Base-by-base conservation (phyloP, 176 grass and related monocot genomes). In the Oryza brachyantha region DNA sequence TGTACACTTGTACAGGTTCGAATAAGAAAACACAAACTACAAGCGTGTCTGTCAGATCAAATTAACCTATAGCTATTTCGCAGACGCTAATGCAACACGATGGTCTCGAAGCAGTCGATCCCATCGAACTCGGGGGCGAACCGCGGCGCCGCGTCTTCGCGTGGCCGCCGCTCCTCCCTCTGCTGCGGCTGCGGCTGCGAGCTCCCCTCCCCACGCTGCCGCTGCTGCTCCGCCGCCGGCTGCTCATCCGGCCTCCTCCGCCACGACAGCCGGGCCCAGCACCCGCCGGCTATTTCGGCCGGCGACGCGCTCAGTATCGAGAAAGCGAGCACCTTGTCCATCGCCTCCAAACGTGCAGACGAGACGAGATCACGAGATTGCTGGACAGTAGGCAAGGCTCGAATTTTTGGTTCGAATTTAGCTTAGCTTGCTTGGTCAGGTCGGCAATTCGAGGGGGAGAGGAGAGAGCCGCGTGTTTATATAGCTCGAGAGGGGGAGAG, bases 31-130 rank as follows among this genome's bases (percentile, higher is more conserved):
- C 11, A 13, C 40, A 46, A 46, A 46, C 16, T 46, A 46, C 0
- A 3, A 46, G 0, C 43, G 13, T 46, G 43, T 46, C 43, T 46
- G 43, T 46, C 43, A 46, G 5, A 4, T 46, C 43, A 46, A 17
- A 46, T 46, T 32, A 32, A 32, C 43, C 43, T 46, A 10, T 13
- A 42, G 40, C 12, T 12, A 14, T 43, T 45, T 16, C 35, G 13
- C 42, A 45, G 4, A 5, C 4, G 13, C 13, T 46, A 86, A 32
- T 84, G 82, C 27, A 76, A 79, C 3, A 94, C 69, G 48, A 94
- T 94, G 54, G 92, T 91, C 75, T 86, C 92, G 67, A 91, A 94
- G 83, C 88, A 91, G 66, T 94, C 68, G 71, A 94, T 88, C 19
- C 92, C 92, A 36, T 94, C 92, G 22, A 94, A 84, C 86, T 94